Conservation (phyloP, 768 basidiomycete species). For the Rhizopogon vinicolor region DNA sequence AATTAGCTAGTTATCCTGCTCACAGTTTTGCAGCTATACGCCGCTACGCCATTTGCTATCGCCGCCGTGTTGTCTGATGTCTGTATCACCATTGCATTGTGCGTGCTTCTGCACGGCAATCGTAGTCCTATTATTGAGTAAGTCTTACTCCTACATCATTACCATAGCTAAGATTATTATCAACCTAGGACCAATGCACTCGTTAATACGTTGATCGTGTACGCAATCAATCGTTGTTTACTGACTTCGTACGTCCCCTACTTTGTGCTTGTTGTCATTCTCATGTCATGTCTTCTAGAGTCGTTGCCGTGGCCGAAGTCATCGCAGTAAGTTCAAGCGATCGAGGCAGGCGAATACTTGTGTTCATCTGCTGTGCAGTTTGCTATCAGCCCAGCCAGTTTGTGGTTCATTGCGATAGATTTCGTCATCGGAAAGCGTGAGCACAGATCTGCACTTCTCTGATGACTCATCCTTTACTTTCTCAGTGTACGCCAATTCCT, state of each 20-base stretch:
- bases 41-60: constrained; percentile 41
- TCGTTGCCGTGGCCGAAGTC: constrained; percentile 17
- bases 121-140: constrained; percentile 34
- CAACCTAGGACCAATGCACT: constrained; percentile 35
- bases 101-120: constrained; percentile 36
- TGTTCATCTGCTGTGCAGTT: constrained; percentile 24
- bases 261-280: neutral
- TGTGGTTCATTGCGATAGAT: constrained; percentile 45
- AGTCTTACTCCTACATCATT: neutral
- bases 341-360: neutral
- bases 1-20: neutral
- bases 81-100: constrained; percentile 37
- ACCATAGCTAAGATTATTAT: neutral
- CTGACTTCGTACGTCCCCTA: constrained; percentile 37
- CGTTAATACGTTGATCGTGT: constrained; percentile 40
- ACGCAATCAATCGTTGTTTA: constrained; percentile 46
- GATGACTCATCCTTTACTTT: neutral
- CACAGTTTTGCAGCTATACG: constrained; percentile 23
- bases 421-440: constrained; percentile 45
- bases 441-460: constrained; percentile 4
- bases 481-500: constrained; percentile 43
- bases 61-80: constrained; percentile 42
- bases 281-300: constrained; percentile 3
- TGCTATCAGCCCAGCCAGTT: constrained; percentile 34
- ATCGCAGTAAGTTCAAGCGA: constrained; percentile 10